Evolutionary conservation across 495 filamentous ascomycete species (phyloP).

Genomic region (Aspergillus homomorphus): DNA sequence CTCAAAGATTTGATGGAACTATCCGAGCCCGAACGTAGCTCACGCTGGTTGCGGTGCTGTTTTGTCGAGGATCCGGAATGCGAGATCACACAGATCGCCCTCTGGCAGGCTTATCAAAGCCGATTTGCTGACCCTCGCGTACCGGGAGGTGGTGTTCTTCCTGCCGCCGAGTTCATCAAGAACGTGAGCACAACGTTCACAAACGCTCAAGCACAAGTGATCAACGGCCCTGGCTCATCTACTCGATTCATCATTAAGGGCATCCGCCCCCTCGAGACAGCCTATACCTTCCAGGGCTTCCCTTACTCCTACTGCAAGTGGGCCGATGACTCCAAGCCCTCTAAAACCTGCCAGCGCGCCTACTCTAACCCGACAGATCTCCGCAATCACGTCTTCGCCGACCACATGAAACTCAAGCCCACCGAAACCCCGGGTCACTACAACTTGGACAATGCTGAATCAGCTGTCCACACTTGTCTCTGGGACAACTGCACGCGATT

Average conservation of each 20-base stretch:
- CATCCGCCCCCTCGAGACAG: constrained; percentile 71
- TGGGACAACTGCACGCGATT: constrained; percentile 43
- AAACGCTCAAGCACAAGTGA: constrained; percentile 78
- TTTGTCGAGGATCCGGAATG: constrained; percentile 80
- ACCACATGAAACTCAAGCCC: constrained; percentile 61
- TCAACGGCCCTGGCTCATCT: constrained; percentile 52
- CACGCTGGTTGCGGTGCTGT: constrained; percentile 65
- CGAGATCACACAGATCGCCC: constrained; percentile 90
- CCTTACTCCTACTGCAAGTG: constrained; percentile 57
- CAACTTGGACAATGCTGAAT: constrained; percentile 43
- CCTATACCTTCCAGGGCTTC: constrained; percentile 65
- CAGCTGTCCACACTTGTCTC: constrained; percentile 36
- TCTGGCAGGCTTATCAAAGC: constrained; percentile 94
- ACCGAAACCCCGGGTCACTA: constrained; percentile 48
- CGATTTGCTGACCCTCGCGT: constrained; percentile 60
- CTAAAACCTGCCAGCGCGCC: constrained; percentile 58
- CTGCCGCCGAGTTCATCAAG: constrained; percentile 93
- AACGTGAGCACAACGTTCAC: constrained; percentile 81
- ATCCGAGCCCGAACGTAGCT: constrained; percentile 84
- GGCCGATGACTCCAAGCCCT: constrained; percentile 42
- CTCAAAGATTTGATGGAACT: constrained; percentile 69
- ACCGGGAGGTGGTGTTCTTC: constrained; percentile 60
- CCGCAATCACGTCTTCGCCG: constrained; percentile 67
- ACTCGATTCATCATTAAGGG: constrained; percentile 91
- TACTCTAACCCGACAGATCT: constrained; percentile 59